phyloP scores from a whole-genome alignment of 2,329 filamentous ascomycete species.

The Exophiala calicioides region DNA sequence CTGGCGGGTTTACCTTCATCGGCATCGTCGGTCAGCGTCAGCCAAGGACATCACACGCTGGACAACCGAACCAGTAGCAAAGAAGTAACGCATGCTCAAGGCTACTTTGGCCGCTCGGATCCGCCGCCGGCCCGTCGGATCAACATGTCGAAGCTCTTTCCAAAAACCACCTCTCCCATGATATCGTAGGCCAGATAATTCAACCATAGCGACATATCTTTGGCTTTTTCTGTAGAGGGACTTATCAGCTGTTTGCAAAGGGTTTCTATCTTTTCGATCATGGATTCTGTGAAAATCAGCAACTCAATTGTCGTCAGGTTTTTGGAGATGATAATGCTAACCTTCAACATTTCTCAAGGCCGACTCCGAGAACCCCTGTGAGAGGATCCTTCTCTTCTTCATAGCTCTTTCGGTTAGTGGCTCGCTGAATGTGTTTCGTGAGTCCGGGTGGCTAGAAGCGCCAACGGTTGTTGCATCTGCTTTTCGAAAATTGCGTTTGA shows the following conservation, averaged over 20 bases:
- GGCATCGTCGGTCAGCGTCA: no score
- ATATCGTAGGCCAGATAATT: constrained; percentile 44
- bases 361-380: constrained; percentile 37
- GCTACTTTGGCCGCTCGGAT: no score
- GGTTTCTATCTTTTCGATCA: constrained; percentile 19
- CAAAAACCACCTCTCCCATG: constrained; percentile 44
- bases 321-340: background rate
- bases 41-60: no score
- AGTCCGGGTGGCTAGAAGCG: constrained; percentile 16
- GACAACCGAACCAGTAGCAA: no score
- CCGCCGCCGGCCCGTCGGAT: no score
- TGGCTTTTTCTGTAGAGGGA: constrained; percentile 25
- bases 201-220: constrained; percentile 37
- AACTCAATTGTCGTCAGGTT: no score
- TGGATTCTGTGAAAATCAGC: constrained; percentile 7
- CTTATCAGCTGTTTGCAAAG: background rate
- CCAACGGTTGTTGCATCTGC: constrained; percentile 23
- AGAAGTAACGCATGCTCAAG: no score
- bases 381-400: constrained; percentile 24
- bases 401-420: background rate
- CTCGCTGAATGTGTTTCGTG: background rate
- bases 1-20: no score
- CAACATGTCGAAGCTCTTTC: constrained; percentile 43
- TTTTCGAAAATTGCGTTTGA: constrained; percentile 1
- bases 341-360: constrained; percentile 29